Evolutionary conservation across 441 rosid species (phyloP).

Genomic region (Syzygium malaccense): DNA sequence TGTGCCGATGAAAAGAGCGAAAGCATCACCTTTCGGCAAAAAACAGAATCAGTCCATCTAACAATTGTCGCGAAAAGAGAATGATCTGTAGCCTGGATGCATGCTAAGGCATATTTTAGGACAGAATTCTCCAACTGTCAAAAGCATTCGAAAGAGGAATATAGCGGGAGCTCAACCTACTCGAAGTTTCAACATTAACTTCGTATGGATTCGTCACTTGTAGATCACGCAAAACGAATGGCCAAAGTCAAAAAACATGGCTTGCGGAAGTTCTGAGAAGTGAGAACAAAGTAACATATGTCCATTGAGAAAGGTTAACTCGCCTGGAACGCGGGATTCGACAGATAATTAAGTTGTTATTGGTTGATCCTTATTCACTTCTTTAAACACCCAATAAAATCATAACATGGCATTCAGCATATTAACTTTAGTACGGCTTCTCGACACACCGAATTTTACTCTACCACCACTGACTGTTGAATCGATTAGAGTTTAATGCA

Average conservation of each 20-base stretch:
- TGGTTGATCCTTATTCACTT: neutral
- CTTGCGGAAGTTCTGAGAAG: neutral
- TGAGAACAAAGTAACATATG: neutral
- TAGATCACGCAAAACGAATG: neutral
- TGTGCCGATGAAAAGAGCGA: neutral
- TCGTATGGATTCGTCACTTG: neutral
- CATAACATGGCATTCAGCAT: neutral
- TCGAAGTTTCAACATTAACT: neutral
- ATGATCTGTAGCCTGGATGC: neutral
- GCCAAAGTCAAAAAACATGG: neutral
- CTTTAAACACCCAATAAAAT: neutral
- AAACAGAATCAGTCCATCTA: neutral
- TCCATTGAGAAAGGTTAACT: neutral
- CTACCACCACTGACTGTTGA: neutral
- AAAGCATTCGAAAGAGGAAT: neutral
- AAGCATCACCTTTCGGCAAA: neutral
- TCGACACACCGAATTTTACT: neutral
- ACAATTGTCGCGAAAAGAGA: neutral
- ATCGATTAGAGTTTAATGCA: neutral
- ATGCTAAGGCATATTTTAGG: neutral
- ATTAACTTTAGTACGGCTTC: neutral
- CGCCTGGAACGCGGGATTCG: fast-evolving
- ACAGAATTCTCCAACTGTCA: neutral
- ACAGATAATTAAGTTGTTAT: neutral
- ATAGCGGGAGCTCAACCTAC: neutral